Conservation (phyloP, 1,284 basidiomycete genomes). For the Sporisorium scitamineum region DNA sequence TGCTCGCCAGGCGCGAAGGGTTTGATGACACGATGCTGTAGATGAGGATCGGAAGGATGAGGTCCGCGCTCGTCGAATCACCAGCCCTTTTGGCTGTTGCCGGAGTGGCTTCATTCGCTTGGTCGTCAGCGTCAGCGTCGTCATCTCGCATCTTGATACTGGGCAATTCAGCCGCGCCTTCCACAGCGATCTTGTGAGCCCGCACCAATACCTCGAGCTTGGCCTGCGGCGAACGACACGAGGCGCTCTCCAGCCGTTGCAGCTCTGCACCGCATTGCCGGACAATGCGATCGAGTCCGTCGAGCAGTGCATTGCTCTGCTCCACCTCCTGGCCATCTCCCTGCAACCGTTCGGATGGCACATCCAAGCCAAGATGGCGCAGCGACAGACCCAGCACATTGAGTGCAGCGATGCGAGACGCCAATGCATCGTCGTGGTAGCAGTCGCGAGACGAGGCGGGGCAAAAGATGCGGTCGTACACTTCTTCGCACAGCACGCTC, state of each 20-base stretch:
- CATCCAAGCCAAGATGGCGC: slow-evolving; percentile 84
- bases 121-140: slow-evolving; percentile 3
- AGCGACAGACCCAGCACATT: slow-evolving; percentile 87
- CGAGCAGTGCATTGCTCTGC: slow-evolving; percentile 70
- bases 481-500: slow-evolving; percentile 76
- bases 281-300: slow-evolving; percentile 78
- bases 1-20: slow-evolving; percentile 81
- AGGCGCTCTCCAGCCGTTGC: slow-evolving; percentile 75
- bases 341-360: slow-evolving; percentile 71
- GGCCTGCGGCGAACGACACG: slow-evolving; percentile 78
- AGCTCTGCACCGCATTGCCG: slow-evolving; percentile 83
- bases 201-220: slow-evolving; percentile 84
- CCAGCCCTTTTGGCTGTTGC: background rate
- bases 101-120: slow-evolving; percentile 1
- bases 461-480: slow-evolving; percentile 79
- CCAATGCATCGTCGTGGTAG: slow-evolving; percentile 86
- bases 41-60: slow-evolving; percentile 88
- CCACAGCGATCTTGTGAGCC: slow-evolving; percentile 85
- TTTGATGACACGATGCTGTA: slow-evolving; percentile 90
- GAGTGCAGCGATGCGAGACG: slow-evolving; percentile 86
- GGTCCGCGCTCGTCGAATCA: slow-evolving; percentile 72
- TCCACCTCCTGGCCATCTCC: slow-evolving; percentile 15
- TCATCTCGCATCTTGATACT: slow-evolving; percentile 35
- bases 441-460: slow-evolving; percentile 80
- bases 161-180: slow-evolving; percentile 69